phyloP scores from a whole-genome alignment of 148 eudicot genomes.

The Cornus kousa region DNA sequence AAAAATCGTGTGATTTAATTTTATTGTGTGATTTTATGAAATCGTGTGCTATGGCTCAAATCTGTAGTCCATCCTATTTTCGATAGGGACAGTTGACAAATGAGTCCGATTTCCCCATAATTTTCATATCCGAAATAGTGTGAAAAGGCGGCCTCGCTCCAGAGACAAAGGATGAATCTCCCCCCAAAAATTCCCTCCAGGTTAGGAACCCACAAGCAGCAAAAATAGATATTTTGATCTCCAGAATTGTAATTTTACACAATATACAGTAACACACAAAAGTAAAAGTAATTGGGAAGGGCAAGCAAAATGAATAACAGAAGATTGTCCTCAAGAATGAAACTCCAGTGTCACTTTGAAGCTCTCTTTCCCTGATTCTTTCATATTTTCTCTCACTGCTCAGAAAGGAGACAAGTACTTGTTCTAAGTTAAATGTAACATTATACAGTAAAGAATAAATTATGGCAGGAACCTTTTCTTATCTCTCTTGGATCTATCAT shows the following conservation, averaged over 20 bases:
- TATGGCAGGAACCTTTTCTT: conserved; percentile 9
- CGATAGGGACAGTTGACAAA: too few relatives aligned
- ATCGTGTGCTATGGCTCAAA: too few relatives aligned
- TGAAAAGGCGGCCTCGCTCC: too few relatives aligned
- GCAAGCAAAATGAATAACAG: conserved; percentile 6
- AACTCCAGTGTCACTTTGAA: neutral
- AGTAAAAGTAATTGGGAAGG: neutral
- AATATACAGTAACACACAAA: conserved; percentile 7
- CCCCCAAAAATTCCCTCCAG: too few relatives aligned
- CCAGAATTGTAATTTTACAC: neutral
- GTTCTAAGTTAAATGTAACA: conserved; percentile 20
- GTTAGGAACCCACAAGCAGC: neutral
- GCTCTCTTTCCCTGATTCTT: conserved; percentile 13
- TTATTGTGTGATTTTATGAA: too few relatives aligned
- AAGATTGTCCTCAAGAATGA: conserved; percentile 8
- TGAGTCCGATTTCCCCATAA: too few relatives aligned
- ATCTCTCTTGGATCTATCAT: neutral
- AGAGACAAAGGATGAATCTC: too few relatives aligned
- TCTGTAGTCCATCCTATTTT: too few relatives aligned
- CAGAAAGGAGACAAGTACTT: conserved; percentile 15
- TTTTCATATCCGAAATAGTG: too few relatives aligned
- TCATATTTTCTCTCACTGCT: conserved; percentile 5
- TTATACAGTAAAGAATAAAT: conserved; percentile 27
- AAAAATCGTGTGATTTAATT: too few relatives aligned
- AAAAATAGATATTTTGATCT: neutral